phyloP scores from a whole-genome alignment of 441 rosid species.

The Populus hybrid region DNA sequence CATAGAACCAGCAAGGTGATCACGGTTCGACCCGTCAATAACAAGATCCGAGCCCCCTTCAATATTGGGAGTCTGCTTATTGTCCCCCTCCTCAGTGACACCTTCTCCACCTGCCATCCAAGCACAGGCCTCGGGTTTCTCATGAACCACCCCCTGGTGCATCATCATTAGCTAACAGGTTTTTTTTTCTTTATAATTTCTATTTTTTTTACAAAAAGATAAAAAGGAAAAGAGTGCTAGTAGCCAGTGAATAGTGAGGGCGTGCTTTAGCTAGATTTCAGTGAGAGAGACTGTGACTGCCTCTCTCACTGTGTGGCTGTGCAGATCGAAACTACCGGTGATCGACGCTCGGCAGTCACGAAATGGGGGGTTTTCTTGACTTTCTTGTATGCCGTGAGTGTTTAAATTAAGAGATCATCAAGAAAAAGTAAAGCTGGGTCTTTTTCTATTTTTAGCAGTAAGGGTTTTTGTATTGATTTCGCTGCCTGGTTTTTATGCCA shows the following conservation, averaged over 20 bases:
- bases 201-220: constrained; percentile 5
- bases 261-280: constrained; percentile 57
- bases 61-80: not conserved
- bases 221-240: constrained; percentile 20
- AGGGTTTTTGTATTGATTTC: not conserved
- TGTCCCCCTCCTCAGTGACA: constrained; percentile 34
- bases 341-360: constrained; percentile 75
- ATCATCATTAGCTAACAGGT: constrained; percentile 36
- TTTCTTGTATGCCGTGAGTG: constrained; percentile 10
- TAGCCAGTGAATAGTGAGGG: constrained; percentile 1
- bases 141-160: constrained; percentile 40
- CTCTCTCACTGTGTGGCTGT: constrained; percentile 30
- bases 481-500: constrained; percentile 41
- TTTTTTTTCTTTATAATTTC: not conserved
- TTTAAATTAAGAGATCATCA: not conserved
- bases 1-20: constrained; percentile 36
- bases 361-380: constrained; percentile 36
- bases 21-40: constrained; percentile 25
- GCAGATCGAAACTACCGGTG: constrained; percentile 58
- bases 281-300: constrained; percentile 40
- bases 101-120: constrained; percentile 51
- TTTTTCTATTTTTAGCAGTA: constrained; percentile 57
- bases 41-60: constrained; percentile 29
- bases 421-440: not conserved
- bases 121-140: constrained; percentile 58